Base-by-base conservation (phyloP, 306 rosid genomes). In the Castanea crenata region DNA sequence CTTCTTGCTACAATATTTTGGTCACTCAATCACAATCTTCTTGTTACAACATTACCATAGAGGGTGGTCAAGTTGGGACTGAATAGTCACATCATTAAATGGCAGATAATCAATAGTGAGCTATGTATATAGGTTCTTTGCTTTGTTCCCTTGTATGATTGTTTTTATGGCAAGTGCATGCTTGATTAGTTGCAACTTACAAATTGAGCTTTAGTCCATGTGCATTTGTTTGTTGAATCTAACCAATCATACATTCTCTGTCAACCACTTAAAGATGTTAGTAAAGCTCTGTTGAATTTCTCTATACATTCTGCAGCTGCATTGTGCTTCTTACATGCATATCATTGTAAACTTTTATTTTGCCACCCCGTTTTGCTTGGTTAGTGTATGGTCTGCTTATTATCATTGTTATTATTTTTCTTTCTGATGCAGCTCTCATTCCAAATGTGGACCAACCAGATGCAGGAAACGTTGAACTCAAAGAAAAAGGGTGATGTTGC, bases 361-460 rank as follows among this genome's bases (percentile, higher is more conserved):
- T 8, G 35, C 21, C 21, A 35, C 19, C 58, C 55, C 79, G 62
- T 44, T 80, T 70, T 73, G 34, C 69, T 38, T 12, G 19, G 52
- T 68, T 56, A 29, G 69, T 55, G 23, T 16, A 44, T 63, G 35
- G 52, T 63, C 69, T 61, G 29, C 70, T 83, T 31, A 70, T 65
- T 78, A 11, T 19, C 76, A 11, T 14, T 29, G 57, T 19, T 4
- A 32, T 52, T 3, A 44, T 51, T 31, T 18, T 74, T 25, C 54
- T 51, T 15, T 73, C 38, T 79, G 58, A 18, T 87, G 84, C 90
- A 95, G 99, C 98, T 93, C 80, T 92, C 99, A 2, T 95, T 95
- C 83, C 99, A 95, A 83, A 91, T 95, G 99, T 95, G 99, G 99
- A 93, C 99, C 76, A 91, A 95, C 83, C 94, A 93, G 87, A 90